A percentile compares a stretch with the other conserved stretches of the same genome.
phyloP scores from a whole-genome alignment of 495 filamentous ascomycete genomes.

The Trichoderma gamsii region DNA sequence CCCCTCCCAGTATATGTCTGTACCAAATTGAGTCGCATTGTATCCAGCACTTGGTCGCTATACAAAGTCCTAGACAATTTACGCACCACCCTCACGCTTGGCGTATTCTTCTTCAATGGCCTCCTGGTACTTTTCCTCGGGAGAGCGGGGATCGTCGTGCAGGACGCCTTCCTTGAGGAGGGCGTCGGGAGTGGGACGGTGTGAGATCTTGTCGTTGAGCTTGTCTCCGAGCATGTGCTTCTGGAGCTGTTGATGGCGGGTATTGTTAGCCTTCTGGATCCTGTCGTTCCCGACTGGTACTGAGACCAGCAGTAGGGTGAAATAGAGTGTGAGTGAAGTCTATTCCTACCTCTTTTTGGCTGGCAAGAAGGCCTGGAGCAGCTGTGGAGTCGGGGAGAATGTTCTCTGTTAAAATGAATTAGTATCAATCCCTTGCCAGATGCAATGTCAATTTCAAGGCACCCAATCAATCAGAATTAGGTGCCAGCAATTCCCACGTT shows the following conservation, averaged over 20 bases:
- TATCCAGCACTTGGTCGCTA: neutral
- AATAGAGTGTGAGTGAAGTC: neutral
- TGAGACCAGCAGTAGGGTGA: neutral
- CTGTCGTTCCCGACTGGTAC: neutral
- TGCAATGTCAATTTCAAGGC: neutral
- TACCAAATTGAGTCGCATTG: neutral
- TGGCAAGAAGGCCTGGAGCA: constrained; percentile 66
- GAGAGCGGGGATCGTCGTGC: constrained; percentile 52
- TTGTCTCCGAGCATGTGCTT: constrained; percentile 79
- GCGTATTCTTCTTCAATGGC: constrained; percentile 47
- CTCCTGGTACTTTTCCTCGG: constrained; percentile 44
- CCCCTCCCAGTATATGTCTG: neutral
- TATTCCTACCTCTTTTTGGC: constrained; percentile 59
- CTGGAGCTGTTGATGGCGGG: constrained; percentile 46
- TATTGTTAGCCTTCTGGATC: neutral
- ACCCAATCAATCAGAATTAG: neutral
- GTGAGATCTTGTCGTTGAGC: constrained; percentile 73
- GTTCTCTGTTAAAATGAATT: constrained; percentile 45
- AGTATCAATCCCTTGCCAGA: neutral
- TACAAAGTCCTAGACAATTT: constrained; percentile 14
- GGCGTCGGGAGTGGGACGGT: constrained; percentile 66
- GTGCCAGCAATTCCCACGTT: neutral
- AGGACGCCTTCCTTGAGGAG: constrained; percentile 74
- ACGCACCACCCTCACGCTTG: constrained; percentile 45
- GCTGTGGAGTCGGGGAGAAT: constrained; percentile 74